phyloP scores from a whole-genome alignment of 2,329 filamentous ascomycete species.

The Colletotrichum karsti region DNA sequence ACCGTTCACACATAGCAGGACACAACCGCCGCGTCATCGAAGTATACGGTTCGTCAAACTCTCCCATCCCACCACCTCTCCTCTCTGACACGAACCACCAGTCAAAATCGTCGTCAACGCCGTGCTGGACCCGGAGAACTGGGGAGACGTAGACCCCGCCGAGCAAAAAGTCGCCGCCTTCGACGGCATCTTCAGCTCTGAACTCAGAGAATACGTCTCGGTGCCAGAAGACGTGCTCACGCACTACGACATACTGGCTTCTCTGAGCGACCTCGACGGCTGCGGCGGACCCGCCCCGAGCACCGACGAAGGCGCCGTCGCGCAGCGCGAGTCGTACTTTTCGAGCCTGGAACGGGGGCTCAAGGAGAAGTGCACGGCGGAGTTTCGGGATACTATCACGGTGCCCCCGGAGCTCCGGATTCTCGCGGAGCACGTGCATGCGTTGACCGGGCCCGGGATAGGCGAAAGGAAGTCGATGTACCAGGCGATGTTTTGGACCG shows the following conservation, averaged over 20 bases:
- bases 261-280: neutral
- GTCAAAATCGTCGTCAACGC: neutral
- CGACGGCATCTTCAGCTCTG: neutral
- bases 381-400: neutral
- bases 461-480: neutral
- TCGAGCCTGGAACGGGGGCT: neutral
- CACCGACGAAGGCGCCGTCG: neutral
- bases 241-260: neutral
- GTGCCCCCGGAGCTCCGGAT: neutral
- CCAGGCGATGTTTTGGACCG: neutral
- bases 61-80: neutral
- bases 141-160: neutral
- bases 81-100: neutral
- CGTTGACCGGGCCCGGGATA: neutral
- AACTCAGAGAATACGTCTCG: neutral
- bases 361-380: neutral
- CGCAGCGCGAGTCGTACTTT: neutral
- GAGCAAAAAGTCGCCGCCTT: neutral
- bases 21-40: neutral
- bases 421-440: neutral
- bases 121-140: neutral
- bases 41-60: neutral
- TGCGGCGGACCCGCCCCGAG: neutral
- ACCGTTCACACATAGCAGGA: neutral
- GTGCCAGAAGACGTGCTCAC: neutral